phyloP scores from a whole-genome alignment of 495 filamentous ascomycete genomes.

The Parachaetomium inaequale region DNA sequence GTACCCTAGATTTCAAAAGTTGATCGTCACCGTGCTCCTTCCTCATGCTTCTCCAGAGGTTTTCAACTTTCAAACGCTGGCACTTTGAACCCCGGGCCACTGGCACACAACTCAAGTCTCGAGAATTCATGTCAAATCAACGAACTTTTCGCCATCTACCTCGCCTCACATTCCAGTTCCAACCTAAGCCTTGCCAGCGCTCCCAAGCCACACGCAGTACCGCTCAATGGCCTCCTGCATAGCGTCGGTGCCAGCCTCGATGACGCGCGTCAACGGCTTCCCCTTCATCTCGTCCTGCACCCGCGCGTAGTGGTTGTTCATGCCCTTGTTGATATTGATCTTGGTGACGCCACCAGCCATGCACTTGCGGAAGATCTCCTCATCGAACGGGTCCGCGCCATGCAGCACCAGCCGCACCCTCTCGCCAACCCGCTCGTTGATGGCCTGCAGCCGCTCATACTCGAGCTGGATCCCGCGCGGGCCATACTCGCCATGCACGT shows the following conservation, averaged over 20 bases:
- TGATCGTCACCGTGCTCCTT: no score
- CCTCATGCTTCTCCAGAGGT: no score
- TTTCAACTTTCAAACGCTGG: no score
- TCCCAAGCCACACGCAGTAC: slow-evolving; percentile 69
- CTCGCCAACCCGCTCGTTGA: slow-evolving; percentile 59
- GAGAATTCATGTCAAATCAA: no score
- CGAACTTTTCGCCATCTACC: not conserved
- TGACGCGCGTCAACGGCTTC: slow-evolving; percentile 64
- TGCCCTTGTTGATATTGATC: slow-evolving; percentile 79
- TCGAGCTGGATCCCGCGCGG: slow-evolving; percentile 68
- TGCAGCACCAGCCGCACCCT: slow-evolving; percentile 69
- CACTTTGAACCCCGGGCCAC: no score
- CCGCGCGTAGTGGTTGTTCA: slow-evolving; percentile 67
- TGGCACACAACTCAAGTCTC: no score
- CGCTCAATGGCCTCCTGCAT: slow-evolving; percentile 76
- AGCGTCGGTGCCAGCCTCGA: slow-evolving; percentile 66
- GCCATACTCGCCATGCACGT: slow-evolving; percentile 82
- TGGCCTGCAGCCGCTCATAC: slow-evolving; percentile 62
- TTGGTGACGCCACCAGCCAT: slow-evolving; percentile 70
- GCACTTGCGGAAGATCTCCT: slow-evolving; percentile 63
- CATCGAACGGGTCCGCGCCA: slow-evolving; percentile 70
- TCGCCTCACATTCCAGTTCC: no score
- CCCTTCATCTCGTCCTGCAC: slow-evolving; percentile 65
- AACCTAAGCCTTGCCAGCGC: slow-evolving; percentile 56
- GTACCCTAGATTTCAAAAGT: no score